Percentiles rank a stretch among this genome's conserved stretches.
Conservation (phyloP, 306 rosid species). For the Pachyrhizus erosus region DNA sequence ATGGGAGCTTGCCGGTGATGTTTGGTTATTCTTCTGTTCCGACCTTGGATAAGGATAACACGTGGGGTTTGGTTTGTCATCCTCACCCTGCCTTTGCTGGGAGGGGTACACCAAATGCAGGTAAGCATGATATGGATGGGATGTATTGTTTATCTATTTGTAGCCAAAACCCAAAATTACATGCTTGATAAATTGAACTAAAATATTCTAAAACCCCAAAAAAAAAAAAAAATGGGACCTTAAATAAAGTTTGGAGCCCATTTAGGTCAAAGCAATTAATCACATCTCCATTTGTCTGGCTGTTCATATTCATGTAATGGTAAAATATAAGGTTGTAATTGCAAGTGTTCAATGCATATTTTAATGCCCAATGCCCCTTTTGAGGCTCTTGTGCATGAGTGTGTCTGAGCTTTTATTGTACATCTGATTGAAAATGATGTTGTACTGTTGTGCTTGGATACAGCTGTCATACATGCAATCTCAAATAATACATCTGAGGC, state of each 20-base stretch:
- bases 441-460: neutral
- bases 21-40: constrained; percentile 12
- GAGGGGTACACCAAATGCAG: neutral
- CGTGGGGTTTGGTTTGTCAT: neutral
- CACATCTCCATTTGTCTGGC: neutral
- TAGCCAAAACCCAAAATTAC: neutral
- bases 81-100: constrained; percentile 1
- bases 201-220: neutral
- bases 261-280: neutral
- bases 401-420: neutral
- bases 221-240: neutral
- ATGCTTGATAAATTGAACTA: neutral
- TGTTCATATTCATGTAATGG: neutral
- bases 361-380: neutral
- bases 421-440: neutral
- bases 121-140: neutral
- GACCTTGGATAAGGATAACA: neutral
- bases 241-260: neutral
- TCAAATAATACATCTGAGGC: neutral
- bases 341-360: neutral
- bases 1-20: neutral
- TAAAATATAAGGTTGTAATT: neutral
- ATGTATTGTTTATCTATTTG: neutral
- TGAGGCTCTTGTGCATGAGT: neutral
- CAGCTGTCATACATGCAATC: neutral